Percentiles rank a stretch among this genome's conserved stretches.
These are phyloP conservation scores for Cyphellophora europaea DNA, from an alignment of 2,329 filamentous ascomycete species.

Conservation along the genomic window DNA sequence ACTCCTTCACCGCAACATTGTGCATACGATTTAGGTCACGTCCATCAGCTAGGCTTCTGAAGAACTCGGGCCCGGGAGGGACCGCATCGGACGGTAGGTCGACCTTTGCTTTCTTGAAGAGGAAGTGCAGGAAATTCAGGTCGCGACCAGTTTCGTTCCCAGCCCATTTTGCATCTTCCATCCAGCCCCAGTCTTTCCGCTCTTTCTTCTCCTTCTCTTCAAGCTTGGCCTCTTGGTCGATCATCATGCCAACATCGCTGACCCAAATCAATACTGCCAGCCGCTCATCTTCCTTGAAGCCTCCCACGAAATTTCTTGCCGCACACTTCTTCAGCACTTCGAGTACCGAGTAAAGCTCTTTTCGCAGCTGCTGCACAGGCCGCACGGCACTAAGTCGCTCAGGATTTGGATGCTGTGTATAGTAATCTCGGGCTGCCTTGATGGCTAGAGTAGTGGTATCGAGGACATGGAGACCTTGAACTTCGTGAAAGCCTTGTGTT, in stretches of 20 bases:
- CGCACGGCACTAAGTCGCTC: conserved; percentile 79
- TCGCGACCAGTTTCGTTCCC: conserved; percentile 63
- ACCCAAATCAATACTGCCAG: conserved; percentile 73
- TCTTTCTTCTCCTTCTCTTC: conserved; percentile 66
- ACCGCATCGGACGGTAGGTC: conserved; percentile 9
- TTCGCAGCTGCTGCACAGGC: conserved; percentile 73
- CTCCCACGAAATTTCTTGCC: conserved; percentile 73
- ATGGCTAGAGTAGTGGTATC: conserved; percentile 95
- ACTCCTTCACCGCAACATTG: conserved; percentile 79
- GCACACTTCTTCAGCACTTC: conserved; percentile 91
- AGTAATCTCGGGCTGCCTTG: conserved; percentile 89
- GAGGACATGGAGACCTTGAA: conserved; percentile 84
- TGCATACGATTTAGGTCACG: conserved; percentile 76
- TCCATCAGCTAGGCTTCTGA: conserved; percentile 66
- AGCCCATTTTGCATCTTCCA: conserved; percentile 58
- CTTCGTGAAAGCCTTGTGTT: conserved; percentile 66
- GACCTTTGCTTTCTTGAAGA: conserved; percentile 29
- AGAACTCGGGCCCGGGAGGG: conserved; percentile 40
- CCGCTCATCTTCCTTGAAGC: conserved; percentile 69
- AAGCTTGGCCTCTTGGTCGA: conserved; percentile 66
- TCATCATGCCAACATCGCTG: conserved; percentile 63
- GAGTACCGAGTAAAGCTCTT: conserved; percentile 75
- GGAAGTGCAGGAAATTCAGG: conserved; percentile 68
- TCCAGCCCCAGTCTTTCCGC: conserved; percentile 70
- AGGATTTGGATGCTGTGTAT: conserved; percentile 82